Base-by-base conservation (phyloP, 371 early-diverging fungal genomes). In the Mortierella sp. region DNA sequence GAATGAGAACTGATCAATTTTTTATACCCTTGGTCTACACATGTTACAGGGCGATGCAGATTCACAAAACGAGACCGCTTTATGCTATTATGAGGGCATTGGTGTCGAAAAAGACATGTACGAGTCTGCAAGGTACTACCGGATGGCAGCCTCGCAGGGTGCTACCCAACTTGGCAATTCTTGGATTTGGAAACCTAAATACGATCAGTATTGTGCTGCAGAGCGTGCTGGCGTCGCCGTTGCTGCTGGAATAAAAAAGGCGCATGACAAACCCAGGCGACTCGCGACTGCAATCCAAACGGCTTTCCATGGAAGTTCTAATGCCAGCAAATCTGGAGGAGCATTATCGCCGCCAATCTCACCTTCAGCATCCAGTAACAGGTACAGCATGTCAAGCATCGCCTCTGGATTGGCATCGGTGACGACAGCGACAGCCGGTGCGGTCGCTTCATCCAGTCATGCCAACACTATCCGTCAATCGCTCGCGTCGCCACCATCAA, bases 181-280 rank as follows among this genome's bases (percentile, higher is more conserved):
- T 58, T 97, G 97, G 97, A 96, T 97, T 24, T 95, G 91, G 85
- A 97, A 97, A 74, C 87, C 92, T 19, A 97, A 97, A 77, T 94
- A 94, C 68, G 88, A 91, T 36, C 68, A 78, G 32, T 79, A 79
- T 64, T 79, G 79, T 48, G 70, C 73, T 28, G 72, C 77, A 48
- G 77, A 77, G 65, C 69, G 62, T 58, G 69, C 73, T 0, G 77
- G 72, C 8, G 43, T 53, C 4, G 67, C 65, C 1, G 53, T 58
- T 33, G 36, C 5, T 33, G 22, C 38, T n/a, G 45, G 28, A 16
- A n/a, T 22, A 4, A 68, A 68, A 45, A 47, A 59, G 16, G 16
- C 48, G 36, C 65, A 52, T 4, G 68, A 60, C 36, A 24, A 41
- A 41, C 28, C 69, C 47, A 61, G 28, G 47, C 52, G 57, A 47